These are phyloP conservation scores for Sesbania bispinosa DNA, from an alignment of 306 rosid genomes.

Conservation along the genomic window DNA sequence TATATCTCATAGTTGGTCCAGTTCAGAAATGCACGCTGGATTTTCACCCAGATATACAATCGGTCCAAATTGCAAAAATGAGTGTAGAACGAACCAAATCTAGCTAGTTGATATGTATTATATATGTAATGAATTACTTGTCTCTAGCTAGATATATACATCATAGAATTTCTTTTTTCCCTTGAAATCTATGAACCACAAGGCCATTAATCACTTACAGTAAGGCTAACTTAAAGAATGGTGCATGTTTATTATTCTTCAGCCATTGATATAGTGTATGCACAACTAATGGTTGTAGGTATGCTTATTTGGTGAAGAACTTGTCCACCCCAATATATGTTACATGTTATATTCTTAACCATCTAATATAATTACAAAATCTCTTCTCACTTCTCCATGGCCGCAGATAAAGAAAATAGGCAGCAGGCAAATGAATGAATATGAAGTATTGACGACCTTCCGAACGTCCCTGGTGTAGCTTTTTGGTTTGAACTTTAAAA, in stretches of 20 bases:
- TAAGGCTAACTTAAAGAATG: conserved; percentile 28
- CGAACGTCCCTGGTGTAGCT: too few species aligned
- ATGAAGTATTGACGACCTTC: too few species aligned
- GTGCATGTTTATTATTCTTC: conserved; percentile 28
- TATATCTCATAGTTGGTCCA: too few species aligned
- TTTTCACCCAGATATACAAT: not conserved
- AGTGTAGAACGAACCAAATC: conserved; percentile 23
- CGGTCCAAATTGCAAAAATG: not conserved
- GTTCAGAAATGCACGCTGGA: too few species aligned
- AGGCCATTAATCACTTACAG: not conserved
- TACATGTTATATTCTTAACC: conserved; percentile 15
- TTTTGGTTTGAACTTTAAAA: too few species aligned
- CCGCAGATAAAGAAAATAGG: not conserved
- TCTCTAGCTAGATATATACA: not conserved
- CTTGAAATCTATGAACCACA: conserved; percentile 13
- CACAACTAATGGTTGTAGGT: conserved; percentile 26
- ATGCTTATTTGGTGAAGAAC: conserved; percentile 16
- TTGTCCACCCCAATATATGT: conserved; percentile 6
- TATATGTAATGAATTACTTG: not conserved
- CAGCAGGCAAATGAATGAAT: too few species aligned
- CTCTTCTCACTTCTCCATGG: not conserved
- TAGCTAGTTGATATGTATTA: too few species aligned
- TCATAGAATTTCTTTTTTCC: not conserved
- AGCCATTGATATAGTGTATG: not conserved
- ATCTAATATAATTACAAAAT: not conserved